Evolutionary conservation across 805 yeast genomes (phyloP).

Genomic region (Metschnikowia lunata): DNA sequence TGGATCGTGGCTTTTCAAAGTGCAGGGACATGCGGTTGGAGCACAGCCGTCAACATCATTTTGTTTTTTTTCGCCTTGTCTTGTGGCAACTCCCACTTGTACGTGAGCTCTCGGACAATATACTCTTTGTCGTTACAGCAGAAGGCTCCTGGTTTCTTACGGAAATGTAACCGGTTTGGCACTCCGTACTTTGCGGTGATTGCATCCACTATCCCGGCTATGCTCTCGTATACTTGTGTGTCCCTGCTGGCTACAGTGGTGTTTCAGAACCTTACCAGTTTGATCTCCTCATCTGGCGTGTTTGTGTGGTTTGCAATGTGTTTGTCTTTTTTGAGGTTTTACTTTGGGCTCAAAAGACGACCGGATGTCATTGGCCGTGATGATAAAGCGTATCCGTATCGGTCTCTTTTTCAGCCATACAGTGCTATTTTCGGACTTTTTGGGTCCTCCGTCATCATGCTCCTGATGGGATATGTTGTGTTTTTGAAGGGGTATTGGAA

Average conservation of each 20-base stretch:
- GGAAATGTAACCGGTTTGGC: slow-evolving; percentile 57
- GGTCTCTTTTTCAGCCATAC: slow-evolving; percentile 67
- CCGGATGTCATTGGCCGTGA: slow-evolving; percentile 63
- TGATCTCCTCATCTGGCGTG: slow-evolving; percentile 71
- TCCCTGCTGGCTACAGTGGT: slow-evolving; percentile 54
- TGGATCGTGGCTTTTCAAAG: slow-evolving; percentile 43
- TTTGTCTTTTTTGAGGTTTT: slow-evolving; percentile 58
- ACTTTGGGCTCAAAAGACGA: slow-evolving; percentile 54
- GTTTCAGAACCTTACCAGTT: slow-evolving; percentile 61
- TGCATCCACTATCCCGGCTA: slow-evolving; percentile 56
- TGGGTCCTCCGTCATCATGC: slow-evolving; percentile 47
- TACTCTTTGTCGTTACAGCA: slow-evolving; percentile 44
- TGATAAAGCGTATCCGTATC: slow-evolving; percentile 62
- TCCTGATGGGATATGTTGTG: slow-evolving; percentile 60
- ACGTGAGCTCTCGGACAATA: slow-evolving; percentile 40
- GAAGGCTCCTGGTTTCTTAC: slow-evolving; percentile 59
- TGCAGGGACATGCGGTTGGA: slow-evolving; percentile 32
- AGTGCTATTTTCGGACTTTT: slow-evolving; percentile 58
- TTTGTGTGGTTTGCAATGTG: slow-evolving; percentile 79
- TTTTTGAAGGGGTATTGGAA: slow-evolving; percentile 58
- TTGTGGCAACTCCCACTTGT: slow-evolving; percentile 43
- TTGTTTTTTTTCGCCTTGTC: slow-evolving; percentile 44
- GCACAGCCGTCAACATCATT: slow-evolving; percentile 40
- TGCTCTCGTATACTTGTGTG: slow-evolving; percentile 58
- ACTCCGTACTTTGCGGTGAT: slow-evolving; percentile 71